Percentiles rank a stretch among this genome's conserved stretches.
These are phyloP conservation scores for Blastomyces gilchristii DNA, from an alignment of 2,329 filamentous ascomycete species.

Conservation along the genomic window DNA sequence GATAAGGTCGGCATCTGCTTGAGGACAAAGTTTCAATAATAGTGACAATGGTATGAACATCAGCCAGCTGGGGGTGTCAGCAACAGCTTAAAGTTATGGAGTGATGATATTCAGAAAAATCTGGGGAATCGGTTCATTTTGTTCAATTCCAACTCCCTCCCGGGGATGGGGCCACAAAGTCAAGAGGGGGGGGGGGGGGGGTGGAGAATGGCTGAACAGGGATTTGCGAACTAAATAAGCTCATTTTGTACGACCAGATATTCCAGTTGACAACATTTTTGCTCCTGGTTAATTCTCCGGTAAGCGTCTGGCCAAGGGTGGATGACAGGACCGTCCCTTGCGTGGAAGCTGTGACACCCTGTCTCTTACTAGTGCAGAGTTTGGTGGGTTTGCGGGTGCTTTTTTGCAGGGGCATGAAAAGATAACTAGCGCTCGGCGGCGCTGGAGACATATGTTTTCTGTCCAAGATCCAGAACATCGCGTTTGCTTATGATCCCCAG, in stretches of 20 bases:
- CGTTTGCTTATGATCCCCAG: neutral
- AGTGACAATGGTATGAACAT: neutral
- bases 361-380: neutral
- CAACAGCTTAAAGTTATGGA: neutral
- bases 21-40: neutral
- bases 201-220: neutral
- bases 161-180: neutral
- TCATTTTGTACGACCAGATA: neutral
- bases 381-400: neutral
- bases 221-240: neutral
- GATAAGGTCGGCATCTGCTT: neutral
- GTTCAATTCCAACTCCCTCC: conserved; percentile 2
- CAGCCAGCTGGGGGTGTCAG: neutral
- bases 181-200: neutral
- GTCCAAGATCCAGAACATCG: neutral
- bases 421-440: neutral
- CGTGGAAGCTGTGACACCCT: neutral
- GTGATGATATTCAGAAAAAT: neutral
- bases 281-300: neutral
- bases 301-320: neutral
- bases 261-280: neutral
- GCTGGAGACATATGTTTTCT: neutral
- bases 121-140: conserved; percentile 2
- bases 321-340: neutral
- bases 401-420: neutral